Conservation (phyloP, 2,329 filamentous ascomycete genomes). For the Fusarium tanahbumbuense region DNA sequence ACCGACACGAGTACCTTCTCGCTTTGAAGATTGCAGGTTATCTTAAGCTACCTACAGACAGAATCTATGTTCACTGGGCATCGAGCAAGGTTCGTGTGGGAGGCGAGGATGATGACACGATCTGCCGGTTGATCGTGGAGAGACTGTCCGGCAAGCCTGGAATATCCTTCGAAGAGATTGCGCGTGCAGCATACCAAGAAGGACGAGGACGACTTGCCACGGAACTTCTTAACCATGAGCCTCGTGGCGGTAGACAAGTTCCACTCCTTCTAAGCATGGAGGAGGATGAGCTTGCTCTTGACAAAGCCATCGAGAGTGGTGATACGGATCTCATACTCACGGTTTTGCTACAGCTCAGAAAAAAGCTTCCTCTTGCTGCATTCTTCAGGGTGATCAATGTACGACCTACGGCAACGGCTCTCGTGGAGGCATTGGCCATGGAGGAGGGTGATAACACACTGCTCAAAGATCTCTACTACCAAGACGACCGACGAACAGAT, state of each 20-base stretch:
- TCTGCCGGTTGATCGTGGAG: conserved; percentile 87
- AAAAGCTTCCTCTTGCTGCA: conserved; percentile 86
- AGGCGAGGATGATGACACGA: conserved; percentile 85
- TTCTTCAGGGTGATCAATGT: conserved; percentile 94
- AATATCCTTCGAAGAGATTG: conserved; percentile 96
- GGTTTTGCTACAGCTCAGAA: conserved; percentile 87
- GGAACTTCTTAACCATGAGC: conserved; percentile 91
- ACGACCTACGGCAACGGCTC: conserved; percentile 84
- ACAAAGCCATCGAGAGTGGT: conserved; percentile 95
- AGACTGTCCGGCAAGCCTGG: conserved; percentile 88
- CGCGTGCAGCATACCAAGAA: conserved; percentile 92
- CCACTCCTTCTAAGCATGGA: conserved; percentile 94
- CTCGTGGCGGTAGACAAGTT: conserved; percentile 94
- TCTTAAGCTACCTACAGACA: conserved; percentile 84
- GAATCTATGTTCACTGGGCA: conserved; percentile 97
- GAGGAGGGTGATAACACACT: conserved; percentile 79
- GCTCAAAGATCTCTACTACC: conserved; percentile 96
- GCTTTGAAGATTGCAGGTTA: conserved; percentile 90
- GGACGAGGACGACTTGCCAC: conserved; percentile 90
- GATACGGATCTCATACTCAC: conserved; percentile 94
- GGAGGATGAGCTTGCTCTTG: conserved; percentile 91
- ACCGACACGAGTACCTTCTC: conserved; percentile 89
- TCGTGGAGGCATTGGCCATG: conserved; percentile 85
- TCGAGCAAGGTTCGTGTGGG: conserved; percentile 91
- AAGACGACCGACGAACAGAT: conserved; percentile 91